These are phyloP conservation scores for Venturia nashicola DNA, from an alignment of 2,329 filamentous ascomycete species.

Conservation along the genomic window DNA sequence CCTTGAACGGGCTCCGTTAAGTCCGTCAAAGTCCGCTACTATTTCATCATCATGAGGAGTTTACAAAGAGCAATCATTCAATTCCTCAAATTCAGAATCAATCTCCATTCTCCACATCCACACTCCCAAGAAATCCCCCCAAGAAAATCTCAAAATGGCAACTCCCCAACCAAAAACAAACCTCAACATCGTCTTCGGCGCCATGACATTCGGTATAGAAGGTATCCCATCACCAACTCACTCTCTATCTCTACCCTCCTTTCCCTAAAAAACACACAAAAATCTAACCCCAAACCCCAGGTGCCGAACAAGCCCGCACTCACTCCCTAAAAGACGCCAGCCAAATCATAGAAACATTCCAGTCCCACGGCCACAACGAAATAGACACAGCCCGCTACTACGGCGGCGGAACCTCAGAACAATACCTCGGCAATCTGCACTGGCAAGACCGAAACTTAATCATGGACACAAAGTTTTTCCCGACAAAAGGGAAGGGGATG, in stretches of 20 bases:
- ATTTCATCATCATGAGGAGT: background rate
- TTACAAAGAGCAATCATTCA: too few species aligned
- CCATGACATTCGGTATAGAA: constrained; percentile 26
- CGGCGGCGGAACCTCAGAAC: constrained; percentile 25
- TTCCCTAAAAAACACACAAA: background rate
- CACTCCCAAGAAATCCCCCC: too few species aligned
- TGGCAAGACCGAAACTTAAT: constrained; percentile 28
- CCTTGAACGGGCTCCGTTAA: background rate
- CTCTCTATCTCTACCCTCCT: too few species aligned
- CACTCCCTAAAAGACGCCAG: constrained; percentile 12
- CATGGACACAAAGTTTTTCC: constrained; percentile 32
- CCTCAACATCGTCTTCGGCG: constrained; percentile 23
- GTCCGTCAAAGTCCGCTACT: background rate
- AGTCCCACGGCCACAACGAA: constrained; percentile 20
- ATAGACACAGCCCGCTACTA: constrained; percentile 29
- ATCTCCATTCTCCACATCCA: background rate
- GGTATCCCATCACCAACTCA: constrained; percentile 16
- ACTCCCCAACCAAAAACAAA: background rate
- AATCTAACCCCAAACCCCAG: background rate
- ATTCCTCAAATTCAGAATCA: too few species aligned
- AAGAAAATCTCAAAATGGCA: background rate
- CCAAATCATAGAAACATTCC: constrained; percentile 19
- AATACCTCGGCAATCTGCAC: constrained; percentile 29
- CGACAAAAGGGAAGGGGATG: too few species aligned
- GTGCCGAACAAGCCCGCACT: constrained; percentile 5